A percentile compares a stretch with the other conserved stretches of the same genome.
Conservation (phyloP, 331 rosid species). For the Rosa hybrid region DNA sequence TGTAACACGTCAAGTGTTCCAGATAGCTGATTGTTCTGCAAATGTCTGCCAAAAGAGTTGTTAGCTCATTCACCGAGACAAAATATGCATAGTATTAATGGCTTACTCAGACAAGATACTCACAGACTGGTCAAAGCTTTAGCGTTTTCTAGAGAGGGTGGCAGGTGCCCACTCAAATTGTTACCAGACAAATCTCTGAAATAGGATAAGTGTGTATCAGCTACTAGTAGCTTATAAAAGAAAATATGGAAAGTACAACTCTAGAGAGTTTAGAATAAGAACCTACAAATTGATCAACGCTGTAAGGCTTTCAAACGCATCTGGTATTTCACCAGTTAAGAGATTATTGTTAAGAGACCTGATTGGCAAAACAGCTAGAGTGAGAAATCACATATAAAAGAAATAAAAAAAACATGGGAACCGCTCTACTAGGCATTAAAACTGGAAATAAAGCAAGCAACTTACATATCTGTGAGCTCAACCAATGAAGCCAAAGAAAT, state of each 20-base stretch:
- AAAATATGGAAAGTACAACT: neutral
- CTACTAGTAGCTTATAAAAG: conserved; percentile 2
- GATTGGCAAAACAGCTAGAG: conserved; percentile 31
- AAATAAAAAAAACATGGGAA: neutral
- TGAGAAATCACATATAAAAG: conserved; percentile 18
- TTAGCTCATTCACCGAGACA: conserved; percentile 29
- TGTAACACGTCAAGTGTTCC: conserved; percentile 79
- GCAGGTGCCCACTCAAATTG: conserved; percentile 81
- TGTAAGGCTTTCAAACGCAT: conserved; percentile 55
- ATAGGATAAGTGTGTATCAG: conserved; percentile 22
- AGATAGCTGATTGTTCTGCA: conserved; percentile 78
- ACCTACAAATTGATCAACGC: conserved; percentile 77
- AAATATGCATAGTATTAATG: conserved; percentile 10
- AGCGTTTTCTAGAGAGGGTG: conserved; percentile 61
- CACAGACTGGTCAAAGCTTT: conserved; percentile 71
- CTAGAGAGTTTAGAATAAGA: conserved; percentile 26
- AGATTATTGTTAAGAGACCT: conserved; percentile 82
- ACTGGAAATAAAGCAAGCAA: neutral
- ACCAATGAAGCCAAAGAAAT: conserved; percentile 59
- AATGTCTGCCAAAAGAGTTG: conserved; percentile 56
- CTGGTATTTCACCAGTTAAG: conserved; percentile 82
- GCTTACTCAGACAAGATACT: conserved; percentile 43
- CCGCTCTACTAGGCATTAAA: neutral
- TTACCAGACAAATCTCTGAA: conserved; percentile 84
- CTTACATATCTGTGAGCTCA: conserved; percentile 68